Percentiles rank a stretch among this genome's conserved stretches.
These are phyloP conservation scores for Ogataea philodendri DNA, from an alignment of 805 yeast genomes.

Conservation along the genomic window DNA sequence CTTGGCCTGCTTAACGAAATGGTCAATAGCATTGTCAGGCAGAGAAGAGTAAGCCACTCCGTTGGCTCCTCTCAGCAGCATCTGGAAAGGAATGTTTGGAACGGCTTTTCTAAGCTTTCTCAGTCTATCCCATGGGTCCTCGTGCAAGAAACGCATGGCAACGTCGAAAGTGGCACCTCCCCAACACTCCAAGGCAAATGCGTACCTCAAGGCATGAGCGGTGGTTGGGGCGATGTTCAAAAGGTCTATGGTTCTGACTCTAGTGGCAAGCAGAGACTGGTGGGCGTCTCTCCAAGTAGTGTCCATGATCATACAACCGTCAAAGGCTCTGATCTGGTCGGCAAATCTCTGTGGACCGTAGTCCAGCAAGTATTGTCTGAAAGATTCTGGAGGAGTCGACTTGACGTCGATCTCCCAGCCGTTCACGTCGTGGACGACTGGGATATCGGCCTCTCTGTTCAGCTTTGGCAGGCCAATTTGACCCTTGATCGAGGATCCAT, in stretches of 20 bases:
- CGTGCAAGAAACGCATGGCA: slow-evolving; percentile 96
- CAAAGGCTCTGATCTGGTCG: slow-evolving; percentile 73
- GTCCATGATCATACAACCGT: slow-evolving; percentile 93
- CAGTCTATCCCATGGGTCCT: slow-evolving; percentile 98
- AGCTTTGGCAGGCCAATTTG: slow-evolving; percentile 92
- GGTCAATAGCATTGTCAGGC: slow-evolving; percentile 98
- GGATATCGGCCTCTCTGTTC: slow-evolving; percentile 69
- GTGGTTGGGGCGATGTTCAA: slow-evolving; percentile 92
- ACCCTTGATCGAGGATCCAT: slow-evolving; percentile 94
- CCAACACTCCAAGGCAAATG: slow-evolving; percentile 98
- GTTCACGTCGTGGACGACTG: slow-evolving; percentile 60
- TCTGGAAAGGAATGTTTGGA: slow-evolving; percentile 98
- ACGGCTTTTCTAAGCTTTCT: slow-evolving; percentile 83
- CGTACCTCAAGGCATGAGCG: slow-evolving; percentile 83
- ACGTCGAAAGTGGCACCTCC: slow-evolving; percentile 99
- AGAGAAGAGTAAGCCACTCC: slow-evolving; percentile 98
- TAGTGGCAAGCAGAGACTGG: slow-evolving; percentile 94
- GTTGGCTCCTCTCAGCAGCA: slow-evolving; percentile 98
- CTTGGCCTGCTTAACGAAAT: slow-evolving; percentile 92
- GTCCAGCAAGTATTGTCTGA: slow-evolving; percentile 84
- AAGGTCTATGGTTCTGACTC: slow-evolving; percentile 93
- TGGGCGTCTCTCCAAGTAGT: slow-evolving; percentile 99
- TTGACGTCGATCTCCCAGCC: slow-evolving; percentile 59
- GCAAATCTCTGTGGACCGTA: slow-evolving; percentile 92
- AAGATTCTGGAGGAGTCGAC: slow-evolving; percentile 67